Percentiles rank a stretch among this genome's conserved stretches.
These are phyloP conservation scores for Cystobasidium onofrii DNA, from an alignment of 768 basidiomycete genomes.

Conservation along the genomic window DNA sequence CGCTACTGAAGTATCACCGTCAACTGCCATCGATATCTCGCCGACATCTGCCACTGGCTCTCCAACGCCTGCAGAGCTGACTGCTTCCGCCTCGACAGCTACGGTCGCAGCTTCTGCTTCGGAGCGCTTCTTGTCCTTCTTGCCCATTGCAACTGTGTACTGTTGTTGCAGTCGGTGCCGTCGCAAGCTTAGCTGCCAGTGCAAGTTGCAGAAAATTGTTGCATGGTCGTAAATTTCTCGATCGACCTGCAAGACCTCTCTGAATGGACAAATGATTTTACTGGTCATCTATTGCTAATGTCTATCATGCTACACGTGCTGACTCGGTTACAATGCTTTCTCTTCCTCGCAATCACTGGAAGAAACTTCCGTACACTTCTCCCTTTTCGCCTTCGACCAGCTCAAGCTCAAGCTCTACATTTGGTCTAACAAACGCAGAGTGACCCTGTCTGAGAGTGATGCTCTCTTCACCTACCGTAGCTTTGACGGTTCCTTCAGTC, in stretches of 20 bases:
- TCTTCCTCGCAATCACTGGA: slow-evolving; percentile 13
- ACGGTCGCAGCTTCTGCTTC: not conserved
- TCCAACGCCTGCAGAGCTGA: slow-evolving; percentile 13
- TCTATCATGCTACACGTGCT: not conserved
- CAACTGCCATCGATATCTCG: slow-evolving; percentile 9
- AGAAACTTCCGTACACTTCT: slow-evolving; percentile 38
- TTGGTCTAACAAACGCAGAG: slow-evolving; percentile 32
- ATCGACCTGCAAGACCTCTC: not conserved
- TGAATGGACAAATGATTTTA: not conserved
- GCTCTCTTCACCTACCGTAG: slow-evolving; percentile 17
- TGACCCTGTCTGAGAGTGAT: slow-evolving; percentile 32
- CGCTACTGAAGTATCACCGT: not conserved
- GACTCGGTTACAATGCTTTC: not conserved
- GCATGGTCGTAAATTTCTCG: not conserved
- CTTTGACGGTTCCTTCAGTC: slow-evolving; percentile 31
- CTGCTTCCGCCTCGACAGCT: not conserved
- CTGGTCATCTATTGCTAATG: not conserved
- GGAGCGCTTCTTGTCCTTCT: slow-evolving; percentile 22
- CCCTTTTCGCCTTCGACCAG: not conserved
- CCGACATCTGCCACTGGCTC: slow-evolving; percentile 4
- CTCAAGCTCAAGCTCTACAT: slow-evolving; percentile 24
- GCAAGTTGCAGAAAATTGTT: not conserved
- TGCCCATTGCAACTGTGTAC: slow-evolving; percentile 8
- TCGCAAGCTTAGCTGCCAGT: not conserved
- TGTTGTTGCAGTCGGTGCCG: not conserved